Evolutionary conservation across 163 green algal species (phyloP).

Genomic region (Smithsoniella earleae): DNA sequence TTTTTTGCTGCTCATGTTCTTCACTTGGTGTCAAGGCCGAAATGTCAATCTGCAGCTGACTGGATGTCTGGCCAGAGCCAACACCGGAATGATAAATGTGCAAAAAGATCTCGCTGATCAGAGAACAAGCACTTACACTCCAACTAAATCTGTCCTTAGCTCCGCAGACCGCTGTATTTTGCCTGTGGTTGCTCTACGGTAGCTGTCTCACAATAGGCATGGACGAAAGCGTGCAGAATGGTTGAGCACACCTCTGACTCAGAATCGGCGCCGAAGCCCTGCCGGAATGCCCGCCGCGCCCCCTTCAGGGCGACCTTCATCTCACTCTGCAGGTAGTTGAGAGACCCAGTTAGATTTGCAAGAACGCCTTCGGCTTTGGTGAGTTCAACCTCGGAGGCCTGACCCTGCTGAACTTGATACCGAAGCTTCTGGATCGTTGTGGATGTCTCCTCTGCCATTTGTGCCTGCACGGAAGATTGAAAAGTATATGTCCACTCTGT

Average conservation of each 20-base stretch:
- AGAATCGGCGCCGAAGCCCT: conserved; percentile 25
- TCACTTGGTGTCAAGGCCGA: not conserved
- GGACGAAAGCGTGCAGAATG: too few species aligned
- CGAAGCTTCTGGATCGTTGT: conserved; percentile 28
- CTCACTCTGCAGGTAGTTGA: conserved; percentile 27
- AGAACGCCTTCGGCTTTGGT: conserved; percentile 5
- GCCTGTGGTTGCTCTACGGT: too few species aligned
- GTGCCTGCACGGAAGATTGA: not conserved
- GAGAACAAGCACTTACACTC: too few species aligned
- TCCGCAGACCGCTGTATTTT: too few species aligned
- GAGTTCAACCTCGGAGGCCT: conserved; percentile 22
- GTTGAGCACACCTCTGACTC: conserved; percentile 23
- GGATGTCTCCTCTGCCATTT: conserved; percentile 18
- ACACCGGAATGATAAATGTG: too few species aligned
- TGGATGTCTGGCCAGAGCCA: too few species aligned
- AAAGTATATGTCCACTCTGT: too few species aligned
- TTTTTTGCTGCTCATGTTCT: not conserved
- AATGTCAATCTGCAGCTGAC: not conserved
- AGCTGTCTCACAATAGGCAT: too few species aligned
- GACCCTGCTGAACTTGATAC: not conserved
- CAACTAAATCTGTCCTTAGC: too few species aligned
- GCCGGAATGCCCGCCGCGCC: conserved; percentile 17
- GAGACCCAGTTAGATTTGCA: not conserved
- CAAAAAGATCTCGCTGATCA: too few species aligned
- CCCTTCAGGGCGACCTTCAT: conserved; percentile 21